phyloP scores from a whole-genome alignment of 2,329 filamentous ascomycete genomes.

The Penicillium sp. region DNA sequence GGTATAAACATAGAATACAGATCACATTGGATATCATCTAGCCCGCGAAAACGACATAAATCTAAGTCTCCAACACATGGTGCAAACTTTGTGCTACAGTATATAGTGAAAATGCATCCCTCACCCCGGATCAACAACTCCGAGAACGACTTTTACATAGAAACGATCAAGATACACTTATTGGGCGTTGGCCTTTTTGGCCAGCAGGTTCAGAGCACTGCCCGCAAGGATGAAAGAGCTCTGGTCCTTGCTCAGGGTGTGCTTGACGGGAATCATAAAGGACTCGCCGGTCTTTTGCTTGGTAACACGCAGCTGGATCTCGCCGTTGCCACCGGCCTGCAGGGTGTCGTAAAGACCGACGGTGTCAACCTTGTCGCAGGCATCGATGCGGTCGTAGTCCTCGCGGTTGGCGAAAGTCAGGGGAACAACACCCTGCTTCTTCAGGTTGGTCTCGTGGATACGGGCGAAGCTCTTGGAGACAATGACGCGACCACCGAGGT shows the following conservation, averaged over 20 bases:
- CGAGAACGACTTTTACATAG: conserved; percentile 18
- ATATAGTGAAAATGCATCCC: conserved; percentile 10
- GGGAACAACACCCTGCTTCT: conserved; percentile 96
- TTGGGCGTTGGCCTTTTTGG: conserved; percentile 52
- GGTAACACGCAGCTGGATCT: conserved; percentile 66
- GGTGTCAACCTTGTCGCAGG: conserved; percentile 79
- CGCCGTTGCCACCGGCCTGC: conserved; percentile 72
- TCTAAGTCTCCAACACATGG: conserved; percentile 16
- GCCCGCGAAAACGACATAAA: conserved; percentile 16
- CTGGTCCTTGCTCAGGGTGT: conserved; percentile 87
- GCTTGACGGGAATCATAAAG: conserved; percentile 72
- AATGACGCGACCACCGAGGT: conserved; percentile 80
- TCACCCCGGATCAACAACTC: conserved; percentile 18
- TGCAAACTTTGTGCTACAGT: conserved; percentile 10
- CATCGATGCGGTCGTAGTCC: conserved; percentile 61
- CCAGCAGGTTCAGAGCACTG: conserved; percentile 86
- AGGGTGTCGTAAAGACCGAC: conserved; percentile 82
- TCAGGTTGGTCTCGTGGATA: conserved; percentile 93
- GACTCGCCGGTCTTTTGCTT: conserved; percentile 63
- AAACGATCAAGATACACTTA: neutral
- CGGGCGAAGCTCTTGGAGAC: conserved; percentile 78
- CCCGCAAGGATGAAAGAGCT: conserved; percentile 89
- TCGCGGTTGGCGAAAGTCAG: conserved; percentile 84
- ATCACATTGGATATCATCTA: conserved; percentile 31
- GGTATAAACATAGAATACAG: conserved; percentile 21